phyloP scores from a whole-genome alignment of 345 rosid genomes.

The Pugionium dolabratum region DNA sequence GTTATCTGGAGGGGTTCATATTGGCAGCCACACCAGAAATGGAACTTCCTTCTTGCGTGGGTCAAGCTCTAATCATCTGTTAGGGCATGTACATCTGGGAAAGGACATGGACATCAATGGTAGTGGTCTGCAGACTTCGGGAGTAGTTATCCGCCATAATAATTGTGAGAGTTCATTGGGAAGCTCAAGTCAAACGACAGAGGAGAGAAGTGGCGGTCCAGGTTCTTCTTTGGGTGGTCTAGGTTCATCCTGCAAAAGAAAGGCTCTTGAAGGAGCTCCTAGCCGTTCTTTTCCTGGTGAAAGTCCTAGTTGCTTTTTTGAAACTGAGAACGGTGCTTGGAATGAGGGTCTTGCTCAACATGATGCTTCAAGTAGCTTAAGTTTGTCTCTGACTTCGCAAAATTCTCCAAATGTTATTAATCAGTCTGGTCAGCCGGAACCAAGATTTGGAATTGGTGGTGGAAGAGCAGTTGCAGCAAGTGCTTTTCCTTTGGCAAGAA shows the following conservation, averaged over 20 bases:
- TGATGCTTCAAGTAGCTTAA: conserved; percentile 61
- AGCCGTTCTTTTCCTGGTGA: conserved; percentile 60
- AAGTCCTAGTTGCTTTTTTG: conserved; percentile 63
- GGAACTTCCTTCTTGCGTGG: conserved; percentile 52
- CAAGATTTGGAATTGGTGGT: conserved; percentile 54
- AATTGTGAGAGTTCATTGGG: conserved; percentile 49
- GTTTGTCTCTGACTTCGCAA: conserved; percentile 56
- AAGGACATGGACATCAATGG: conserved; percentile 44
- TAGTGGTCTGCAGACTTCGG: conserved; percentile 43
- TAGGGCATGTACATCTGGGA: conserved; percentile 42
- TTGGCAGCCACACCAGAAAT: conserved; percentile 44
- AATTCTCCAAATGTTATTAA: conserved; percentile 40
- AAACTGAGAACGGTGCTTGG: conserved; percentile 53
- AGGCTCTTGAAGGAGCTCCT: conserved; percentile 80
- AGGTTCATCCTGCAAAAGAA: conserved; percentile 88
- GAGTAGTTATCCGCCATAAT: conserved; percentile 39
- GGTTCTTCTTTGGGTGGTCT: conserved; percentile 61
- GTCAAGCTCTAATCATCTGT: conserved; percentile 49
- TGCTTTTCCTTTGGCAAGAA: conserved; percentile 53
- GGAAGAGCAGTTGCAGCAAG: conserved; percentile 50
- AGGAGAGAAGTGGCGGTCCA: conserved; percentile 55
- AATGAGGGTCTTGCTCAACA: conserved; percentile 41
- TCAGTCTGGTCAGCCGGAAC: conserved; percentile 48
- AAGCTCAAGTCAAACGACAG: conserved; percentile 55
- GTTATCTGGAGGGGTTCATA: conserved; percentile 31